Evolutionary conservation across 371 early-diverging fungal species (phyloP).

Genomic region (Lichtheimia ornata): DNA sequence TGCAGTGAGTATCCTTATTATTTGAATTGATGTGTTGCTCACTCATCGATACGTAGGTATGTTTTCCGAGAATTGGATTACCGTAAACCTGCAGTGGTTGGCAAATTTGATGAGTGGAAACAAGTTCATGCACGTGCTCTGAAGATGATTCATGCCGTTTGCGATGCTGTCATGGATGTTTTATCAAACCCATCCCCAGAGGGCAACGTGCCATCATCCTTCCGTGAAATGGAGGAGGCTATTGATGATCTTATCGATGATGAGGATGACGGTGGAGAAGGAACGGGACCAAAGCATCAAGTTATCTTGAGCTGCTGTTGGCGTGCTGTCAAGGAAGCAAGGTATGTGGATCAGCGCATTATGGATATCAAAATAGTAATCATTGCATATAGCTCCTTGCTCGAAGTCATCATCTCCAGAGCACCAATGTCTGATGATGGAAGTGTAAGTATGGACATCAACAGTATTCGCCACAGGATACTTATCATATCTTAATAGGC

Average conservation of each 20-base stretch:
- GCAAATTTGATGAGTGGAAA: constrained; percentile 45
- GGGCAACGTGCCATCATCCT: constrained; percentile 78
- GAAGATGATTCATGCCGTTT: constrained; percentile 50
- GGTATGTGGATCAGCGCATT: constrained; percentile 21
- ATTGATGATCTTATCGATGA: constrained; percentile 61
- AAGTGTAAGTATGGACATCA: constrained; percentile 9
- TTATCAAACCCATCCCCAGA: constrained; percentile 81
- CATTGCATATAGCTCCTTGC: constrained; percentile 27
- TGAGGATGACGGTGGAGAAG: constrained; percentile 31
- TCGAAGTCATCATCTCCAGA: constrained; percentile 41
- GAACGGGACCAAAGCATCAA: constrained; percentile 72
- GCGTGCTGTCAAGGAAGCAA: constrained; percentile 90
- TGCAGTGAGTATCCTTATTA: constrained; percentile 44
- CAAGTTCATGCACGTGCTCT: constrained; percentile 44
- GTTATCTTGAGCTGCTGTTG: constrained; percentile 89
- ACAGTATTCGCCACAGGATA: not conserved
- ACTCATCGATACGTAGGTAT: constrained; percentile 30
- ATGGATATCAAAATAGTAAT: not conserved
- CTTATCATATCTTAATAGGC: constrained; percentile 1
- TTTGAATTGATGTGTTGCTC: not conserved
- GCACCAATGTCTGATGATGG: constrained; percentile 25
- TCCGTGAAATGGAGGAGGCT: constrained; percentile 69
- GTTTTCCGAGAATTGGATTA: constrained; percentile 62
- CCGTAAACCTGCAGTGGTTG: constrained; percentile 28
- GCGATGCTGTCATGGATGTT: constrained; percentile 66